phyloP scores from a whole-genome alignment of 2,329 filamentous ascomycete genomes.

The Acephala macrosclerotiorum region DNA sequence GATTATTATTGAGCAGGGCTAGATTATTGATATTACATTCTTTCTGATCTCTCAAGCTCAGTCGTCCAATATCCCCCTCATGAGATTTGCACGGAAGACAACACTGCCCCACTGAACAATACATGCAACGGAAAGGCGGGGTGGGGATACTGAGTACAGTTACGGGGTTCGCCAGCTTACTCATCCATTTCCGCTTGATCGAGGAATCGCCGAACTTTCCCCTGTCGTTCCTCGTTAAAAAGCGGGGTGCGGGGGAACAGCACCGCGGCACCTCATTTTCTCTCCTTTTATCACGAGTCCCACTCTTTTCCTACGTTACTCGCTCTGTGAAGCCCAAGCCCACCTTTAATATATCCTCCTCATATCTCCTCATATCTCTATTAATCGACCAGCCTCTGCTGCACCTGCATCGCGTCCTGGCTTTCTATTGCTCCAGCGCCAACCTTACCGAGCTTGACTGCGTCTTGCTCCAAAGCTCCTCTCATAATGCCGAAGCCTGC shows the following conservation, averaged over 20 bases:
- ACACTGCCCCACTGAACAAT: too few relatives aligned
- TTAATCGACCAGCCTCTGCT: slow-evolving; percentile 9
- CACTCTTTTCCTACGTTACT: too few relatives aligned
- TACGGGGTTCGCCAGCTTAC: not conserved
- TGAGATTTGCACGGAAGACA: not conserved
- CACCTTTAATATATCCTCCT: too few relatives aligned
- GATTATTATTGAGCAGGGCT: slow-evolving; percentile 2
- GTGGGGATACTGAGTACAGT: not conserved
- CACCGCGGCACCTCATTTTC: too few relatives aligned
- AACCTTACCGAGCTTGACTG: slow-evolving; percentile 4
- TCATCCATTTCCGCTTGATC: slow-evolving; percentile 8
- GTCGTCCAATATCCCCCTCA: slow-evolving; percentile 5
- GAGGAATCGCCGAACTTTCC: too few relatives aligned
- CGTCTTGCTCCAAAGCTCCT: not conserved
- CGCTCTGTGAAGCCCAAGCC: too few relatives aligned
- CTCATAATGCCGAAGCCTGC: slow-evolving; percentile 1
- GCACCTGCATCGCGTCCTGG: slow-evolving; percentile 4
- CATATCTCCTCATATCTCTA: not conserved
- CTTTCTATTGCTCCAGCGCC: slow-evolving; percentile 8
- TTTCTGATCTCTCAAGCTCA: slow-evolving; percentile 4
- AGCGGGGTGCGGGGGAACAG: too few relatives aligned
- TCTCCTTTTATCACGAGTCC: too few relatives aligned
- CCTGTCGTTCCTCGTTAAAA: too few relatives aligned
- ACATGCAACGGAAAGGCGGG: too few relatives aligned
- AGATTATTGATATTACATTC: slow-evolving; percentile 4